Percentiles rank a stretch among this genome's conserved stretches.
Evolutionary conservation across 345 rosid genomes (phyloP).

Genomic region (Hibiscus tridactylites): DNA sequence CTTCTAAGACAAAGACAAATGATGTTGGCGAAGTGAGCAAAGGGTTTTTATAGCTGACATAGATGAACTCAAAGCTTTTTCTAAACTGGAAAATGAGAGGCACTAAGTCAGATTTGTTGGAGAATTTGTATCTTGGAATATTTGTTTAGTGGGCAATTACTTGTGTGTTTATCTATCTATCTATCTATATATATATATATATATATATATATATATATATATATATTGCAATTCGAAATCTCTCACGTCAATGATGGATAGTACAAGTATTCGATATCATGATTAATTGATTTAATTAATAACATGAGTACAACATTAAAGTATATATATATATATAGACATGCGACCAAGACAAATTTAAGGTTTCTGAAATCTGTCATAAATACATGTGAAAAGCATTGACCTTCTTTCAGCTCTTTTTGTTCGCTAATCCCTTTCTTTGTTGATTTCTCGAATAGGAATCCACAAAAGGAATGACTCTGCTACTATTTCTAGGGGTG

Average conservation of each 20-base stretch:
- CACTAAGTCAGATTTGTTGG: neutral
- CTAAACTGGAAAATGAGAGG: neutral
- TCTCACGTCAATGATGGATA: neutral
- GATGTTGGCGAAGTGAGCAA: neutral
- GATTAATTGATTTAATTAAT: too few species aligned
- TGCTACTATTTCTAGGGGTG: too few species aligned
- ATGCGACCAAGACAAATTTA: too few species aligned
- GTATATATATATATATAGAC: too few species aligned
- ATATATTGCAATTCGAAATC: neutral
- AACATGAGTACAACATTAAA: neutral
- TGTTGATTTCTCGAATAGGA: too few species aligned
- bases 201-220: too few species aligned
- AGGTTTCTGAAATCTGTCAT: neutral
- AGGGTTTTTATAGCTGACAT: neutral
- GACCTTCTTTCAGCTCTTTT: too few species aligned
- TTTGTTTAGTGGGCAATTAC: neutral
- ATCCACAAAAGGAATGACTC: too few species aligned
- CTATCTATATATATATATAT: too few species aligned
- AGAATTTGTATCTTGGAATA: neutral
- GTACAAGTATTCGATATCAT: neutral
- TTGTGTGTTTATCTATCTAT: too few species aligned
- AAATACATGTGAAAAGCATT: too few species aligned
- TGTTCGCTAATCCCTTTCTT: too few species aligned
- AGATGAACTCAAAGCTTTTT: neutral
- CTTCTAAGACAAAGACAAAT: neutral